Evolutionary conservation across 1,284 basidiomycete genomes (phyloP).

Genomic region (Crucibulum parvulum): DNA sequence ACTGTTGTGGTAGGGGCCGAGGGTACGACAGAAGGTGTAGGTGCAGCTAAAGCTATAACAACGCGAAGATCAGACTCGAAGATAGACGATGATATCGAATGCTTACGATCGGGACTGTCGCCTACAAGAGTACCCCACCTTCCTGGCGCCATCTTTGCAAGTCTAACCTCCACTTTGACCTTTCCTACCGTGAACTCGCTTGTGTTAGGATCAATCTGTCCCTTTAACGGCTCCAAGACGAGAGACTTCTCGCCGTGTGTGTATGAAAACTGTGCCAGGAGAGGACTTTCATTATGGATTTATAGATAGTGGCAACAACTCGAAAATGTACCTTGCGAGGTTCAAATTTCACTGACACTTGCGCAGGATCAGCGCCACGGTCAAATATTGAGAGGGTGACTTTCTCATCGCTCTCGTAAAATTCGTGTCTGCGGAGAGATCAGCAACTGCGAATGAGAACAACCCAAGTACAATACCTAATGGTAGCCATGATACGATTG

Average conservation of each 20-base stretch:
- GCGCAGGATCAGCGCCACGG: constrained; percentile 71
- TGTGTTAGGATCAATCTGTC: constrained; percentile 73
- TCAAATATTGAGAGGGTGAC: constrained; percentile 83
- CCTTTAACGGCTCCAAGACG: constrained; percentile 79
- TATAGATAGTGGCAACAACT: not conserved
- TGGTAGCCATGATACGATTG: constrained; percentile 40
- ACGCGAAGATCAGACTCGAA: not conserved
- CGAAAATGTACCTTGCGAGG: constrained; percentile 59
- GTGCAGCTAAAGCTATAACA: constrained; percentile 26
- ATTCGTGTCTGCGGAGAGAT: constrained; percentile 75
- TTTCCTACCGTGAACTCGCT: constrained; percentile 77
- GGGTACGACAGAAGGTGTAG: constrained; percentile 34
- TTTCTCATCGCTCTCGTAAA: constrained; percentile 84
- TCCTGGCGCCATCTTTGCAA: constrained; percentile 67
- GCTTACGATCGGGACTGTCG: constrained; percentile 75
- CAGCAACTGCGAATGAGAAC: not conserved
- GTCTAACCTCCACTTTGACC: constrained; percentile 83
- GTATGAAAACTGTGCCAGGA: constrained; percentile 56
- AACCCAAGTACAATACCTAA: constrained; percentile 42
- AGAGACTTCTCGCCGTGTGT: constrained; percentile 68
- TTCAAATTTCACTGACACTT: constrained; percentile 70
- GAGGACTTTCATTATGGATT: not conserved
- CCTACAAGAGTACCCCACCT: constrained; percentile 83
- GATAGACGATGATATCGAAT: constrained; percentile 7
- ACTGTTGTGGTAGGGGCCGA: constrained; percentile 39